A percentile compares a stretch with the other conserved stretches of the same genome.
Conservation (phyloP, 495 filamentous ascomycete genomes). For the Chlorociboria aeruginascens region DNA sequence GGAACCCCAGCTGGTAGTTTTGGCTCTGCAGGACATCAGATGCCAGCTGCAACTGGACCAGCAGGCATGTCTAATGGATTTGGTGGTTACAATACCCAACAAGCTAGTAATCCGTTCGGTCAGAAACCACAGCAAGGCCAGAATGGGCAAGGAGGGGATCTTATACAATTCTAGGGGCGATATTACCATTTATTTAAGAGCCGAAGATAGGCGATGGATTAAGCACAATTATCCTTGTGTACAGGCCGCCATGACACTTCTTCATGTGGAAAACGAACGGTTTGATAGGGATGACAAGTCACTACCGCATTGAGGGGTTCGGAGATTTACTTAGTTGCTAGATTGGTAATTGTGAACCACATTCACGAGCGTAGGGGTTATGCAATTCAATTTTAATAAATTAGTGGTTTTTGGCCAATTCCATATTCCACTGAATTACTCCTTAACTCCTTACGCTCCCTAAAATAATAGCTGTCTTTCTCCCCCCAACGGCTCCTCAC, state of each 20-base stretch:
- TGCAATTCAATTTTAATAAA: neutral
- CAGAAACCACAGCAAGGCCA: constrained; percentile 49
- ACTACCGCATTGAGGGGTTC: neutral
- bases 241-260: constrained; percentile 16
- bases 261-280: neutral
- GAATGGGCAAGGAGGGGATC: constrained; percentile 57
- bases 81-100: constrained; percentile 29
- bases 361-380: constrained; percentile 13
- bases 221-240: constrained; percentile 5
- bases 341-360: constrained; percentile 11
- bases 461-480: neutral
- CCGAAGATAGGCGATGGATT: neutral
- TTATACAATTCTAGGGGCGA: constrained; percentile 72
- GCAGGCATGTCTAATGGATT: constrained; percentile 35
- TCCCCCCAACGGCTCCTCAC: neutral
- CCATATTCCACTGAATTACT: too few species aligned
- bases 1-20: constrained; percentile 7
- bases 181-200: neutral
- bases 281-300: constrained; percentile 4
- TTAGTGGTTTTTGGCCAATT: too few species aligned
- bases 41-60: constrained; percentile 71
- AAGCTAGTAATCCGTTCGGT: constrained; percentile 66
- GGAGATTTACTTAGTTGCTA: constrained; percentile 8
- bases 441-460: too few species aligned
- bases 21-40: constrained; percentile 30